Evolutionary conservation across 345 rosid species (phyloP).

Genomic region (Reutealis trisperma): DNA sequence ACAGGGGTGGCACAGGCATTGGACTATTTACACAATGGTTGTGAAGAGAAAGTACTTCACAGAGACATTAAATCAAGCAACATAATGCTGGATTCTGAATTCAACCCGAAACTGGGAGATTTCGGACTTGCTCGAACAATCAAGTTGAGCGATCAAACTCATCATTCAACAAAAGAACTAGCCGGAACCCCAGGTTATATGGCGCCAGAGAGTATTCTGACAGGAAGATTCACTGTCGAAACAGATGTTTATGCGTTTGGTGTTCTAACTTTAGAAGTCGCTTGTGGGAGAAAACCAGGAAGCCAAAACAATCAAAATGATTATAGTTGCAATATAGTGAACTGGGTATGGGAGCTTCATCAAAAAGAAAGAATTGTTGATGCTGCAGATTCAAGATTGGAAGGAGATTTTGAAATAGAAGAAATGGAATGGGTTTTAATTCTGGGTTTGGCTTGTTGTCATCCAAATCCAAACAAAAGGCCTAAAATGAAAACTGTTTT

Average conservation of each 20-base stretch:
- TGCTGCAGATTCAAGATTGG: slow-evolving; percentile 59
- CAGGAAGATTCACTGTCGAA: slow-evolving; percentile 61
- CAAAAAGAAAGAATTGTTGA: slow-evolving; percentile 42
- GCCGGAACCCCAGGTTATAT: slow-evolving; percentile 84
- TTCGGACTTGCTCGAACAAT: slow-evolving; percentile 75
- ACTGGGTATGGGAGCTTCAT: slow-evolving; percentile 67
- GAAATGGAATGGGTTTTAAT: slow-evolving; percentile 51
- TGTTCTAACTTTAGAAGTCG: slow-evolving; percentile 58
- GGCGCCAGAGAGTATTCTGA: slow-evolving; percentile 74
- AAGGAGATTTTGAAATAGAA: slow-evolving; percentile 29
- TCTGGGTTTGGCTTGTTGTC: slow-evolving; percentile 77
- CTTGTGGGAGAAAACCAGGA: slow-evolving; percentile 59
- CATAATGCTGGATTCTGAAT: slow-evolving; percentile 67
- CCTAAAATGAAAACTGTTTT: slow-evolving; percentile 62
- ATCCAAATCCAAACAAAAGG: slow-evolving; percentile 70
- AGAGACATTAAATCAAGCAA: slow-evolving; percentile 73
- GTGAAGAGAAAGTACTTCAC: slow-evolving; percentile 66
- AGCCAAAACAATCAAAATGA: slow-evolving; percentile 30
- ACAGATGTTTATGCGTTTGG: slow-evolving; percentile 76
- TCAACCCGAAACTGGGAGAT: slow-evolving; percentile 60
- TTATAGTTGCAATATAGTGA: slow-evolving; percentile 56
- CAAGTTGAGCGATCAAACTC: slow-evolving; percentile 54
- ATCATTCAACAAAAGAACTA: slow-evolving; percentile 67
- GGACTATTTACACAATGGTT: slow-evolving; percentile 72
- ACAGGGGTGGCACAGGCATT: slow-evolving; percentile 64